Base-by-base conservation (phyloP, 1,284 basidiomycete genomes). In the Stygiomarasmius scandens region DNA sequence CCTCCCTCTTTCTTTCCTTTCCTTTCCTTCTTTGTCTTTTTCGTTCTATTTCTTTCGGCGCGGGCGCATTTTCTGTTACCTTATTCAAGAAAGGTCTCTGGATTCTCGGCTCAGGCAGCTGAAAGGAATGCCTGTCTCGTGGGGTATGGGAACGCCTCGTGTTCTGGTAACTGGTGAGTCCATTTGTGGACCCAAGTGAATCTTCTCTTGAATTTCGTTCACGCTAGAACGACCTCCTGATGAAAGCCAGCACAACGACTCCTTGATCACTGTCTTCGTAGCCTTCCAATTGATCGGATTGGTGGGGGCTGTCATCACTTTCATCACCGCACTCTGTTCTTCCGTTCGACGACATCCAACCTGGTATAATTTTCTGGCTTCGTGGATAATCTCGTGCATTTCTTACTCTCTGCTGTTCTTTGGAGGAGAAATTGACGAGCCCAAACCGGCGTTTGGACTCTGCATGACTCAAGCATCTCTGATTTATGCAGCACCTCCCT, bases 321-420 rank as follows among this genome's bases (percentile, higher is more conserved):
- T 74, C 23, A 23, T 68, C 19, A 69, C 67, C 11, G 70, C 70
- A 2, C n/a, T 71, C 16, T 61, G 66, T 27, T 56, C 54, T 3
- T 64, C 61, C 29, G 64, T 74, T 52, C 65, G 67, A 49, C 64
- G 72, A 49, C 71, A 72, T 61, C 61, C 69, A 16, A 73, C 73
- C 1, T 75, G 71, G 69, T 67, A 72, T 54, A 71, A 66, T 58
- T 75, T 75, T 63, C 70, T 70, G 53, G 56, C 67, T 14, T 66
- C 70, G 11, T 75, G 74, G 74, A 65, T 74, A 43, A 63, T 75
- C 11, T 74, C 69, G 46, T 67, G 66, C 47, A 54, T 73, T 27
- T 71, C 72, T n/a, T 75, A 73, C 59, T 67, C 67, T 22, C 57
- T 74, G 14, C 60, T 72, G 61, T 67, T 64, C 22, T 61, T 69